Evolutionary conservation across 2,329 filamentous ascomycete genomes (phyloP), one percentile per base, ranked within the genome.

Genomic region (Remersonia thermophila): DNA sequence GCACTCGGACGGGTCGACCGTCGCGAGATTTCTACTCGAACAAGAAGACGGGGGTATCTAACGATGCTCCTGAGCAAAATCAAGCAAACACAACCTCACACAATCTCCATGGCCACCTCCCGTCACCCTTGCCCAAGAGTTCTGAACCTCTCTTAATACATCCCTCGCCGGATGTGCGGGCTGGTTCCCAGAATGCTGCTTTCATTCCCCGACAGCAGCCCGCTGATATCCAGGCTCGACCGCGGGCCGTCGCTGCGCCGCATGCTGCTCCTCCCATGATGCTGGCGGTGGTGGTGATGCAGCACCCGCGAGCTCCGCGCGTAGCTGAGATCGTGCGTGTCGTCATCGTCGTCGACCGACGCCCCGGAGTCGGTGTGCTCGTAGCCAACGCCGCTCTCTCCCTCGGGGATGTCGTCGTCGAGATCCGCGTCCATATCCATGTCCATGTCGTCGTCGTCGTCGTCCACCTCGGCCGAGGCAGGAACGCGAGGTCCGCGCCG

Each of bases 281-380:
- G 20, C 20, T 23, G 20, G 5, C 9, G 20, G 20, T 23, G 20
- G 20, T 23, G 20, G 20, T 23, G 20, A 9, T 23, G 20, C 20
- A 23, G 9, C n/a, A 41, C 32, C 8, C 36, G 39, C 3, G 37
- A 35, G 15, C 38, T 44, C 15, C 37, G 38, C 25, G 36, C 42
- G 38, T 36, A 44, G 39, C 46, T 55, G 0, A 59, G 52, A 9
- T 29, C 23, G 31, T 32, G 30, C 7, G 51, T 55, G 12, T 51
- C 51, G 9, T 62, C 30, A 3, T 32, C 30, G 3, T 32, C 30
- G 11, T 32, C 72, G 40, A 76, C 47, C 35, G 77, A 76, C 7
- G 67, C 78, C 46, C 84, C 80, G 2, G 79, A 80, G 57, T 85
- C 81, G 7, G 81, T 85, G 53, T 85, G 80, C 61, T 86, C 80